Conservation (phyloP, 1,139 yeast species). For the Taphrina confusa region DNA sequence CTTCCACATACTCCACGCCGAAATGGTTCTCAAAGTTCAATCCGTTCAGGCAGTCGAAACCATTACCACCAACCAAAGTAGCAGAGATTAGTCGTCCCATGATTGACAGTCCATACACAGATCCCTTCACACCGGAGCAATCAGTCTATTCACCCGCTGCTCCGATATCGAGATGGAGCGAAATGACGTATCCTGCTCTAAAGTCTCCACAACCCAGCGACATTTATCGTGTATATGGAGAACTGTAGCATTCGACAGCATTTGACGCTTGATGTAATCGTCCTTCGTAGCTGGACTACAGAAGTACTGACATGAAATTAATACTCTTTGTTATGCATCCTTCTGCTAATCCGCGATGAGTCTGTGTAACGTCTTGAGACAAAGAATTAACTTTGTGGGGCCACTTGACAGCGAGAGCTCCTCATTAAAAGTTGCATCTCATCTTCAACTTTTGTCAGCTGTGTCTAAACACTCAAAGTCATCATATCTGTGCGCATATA, state of each 20-base stretch:
- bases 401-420: too few relatives aligned
- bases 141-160: slow-evolving; percentile 4
- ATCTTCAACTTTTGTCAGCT: too few relatives aligned
- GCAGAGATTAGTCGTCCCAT: neutral
- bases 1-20: slow-evolving; percentile 1
- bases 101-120: neutral
- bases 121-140: neutral
- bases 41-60: neutral
- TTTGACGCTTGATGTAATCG: too few relatives aligned
- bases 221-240: slow-evolving; percentile 4
- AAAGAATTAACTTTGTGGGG: slow-evolving; percentile 3
- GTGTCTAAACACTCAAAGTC: too few relatives aligned
- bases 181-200: neutral
- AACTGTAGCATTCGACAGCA: too few relatives aligned
- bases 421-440: too few relatives aligned
- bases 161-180: slow-evolving; percentile 7
- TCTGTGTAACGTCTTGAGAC: too few relatives aligned
- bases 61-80: neutral
- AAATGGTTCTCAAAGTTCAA: neutral
- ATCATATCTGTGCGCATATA: too few relatives aligned
- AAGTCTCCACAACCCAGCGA: slow-evolving; percentile 1
- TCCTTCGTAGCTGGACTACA: slow-evolving; percentile 13
- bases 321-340: too few relatives aligned
- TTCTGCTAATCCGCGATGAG: too few relatives aligned
- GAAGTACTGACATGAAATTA: too few relatives aligned